Base-by-base conservation (phyloP, 192 early-diverging fungal genomes). In the Backusella westeae region DNA sequence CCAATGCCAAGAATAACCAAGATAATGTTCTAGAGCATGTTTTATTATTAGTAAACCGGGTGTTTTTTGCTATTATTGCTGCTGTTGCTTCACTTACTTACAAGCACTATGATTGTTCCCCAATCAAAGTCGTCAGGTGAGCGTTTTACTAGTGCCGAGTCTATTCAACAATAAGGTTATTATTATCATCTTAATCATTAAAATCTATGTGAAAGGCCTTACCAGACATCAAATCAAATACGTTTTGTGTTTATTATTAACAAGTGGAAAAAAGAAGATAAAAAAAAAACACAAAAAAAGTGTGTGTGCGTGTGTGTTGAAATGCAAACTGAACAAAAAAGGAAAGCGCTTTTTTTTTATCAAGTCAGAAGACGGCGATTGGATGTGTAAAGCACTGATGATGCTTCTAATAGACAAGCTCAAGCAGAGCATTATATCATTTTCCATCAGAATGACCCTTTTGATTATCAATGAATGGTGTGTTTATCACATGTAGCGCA, bases 71-170 rank as follows among this genome's bases (percentile, higher is more conserved):
- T 21, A 1, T 67, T 29, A 5, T 39, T 39, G 10, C 12, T 39
- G 8, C 38, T 39, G 32, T 12, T 39, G 10, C 38, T 12, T 39
- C 38, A 39, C 38, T 39, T 39, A n/a, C 65, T 75, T 67, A 75
- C 74, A 41, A 75, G 56, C 34, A 75, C 23, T 39, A 75, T 68
- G 29, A 65, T 75, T 3, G 63, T 34, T 39, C 63, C 63, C 63
- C 63, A 75, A 38, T 75, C 74, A 34, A 66, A 67, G 38, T 75
- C 74, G 32, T 67, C 63, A 34, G 74, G 65, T n/a, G 74, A 41
- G 5, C 65, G 70, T 44, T 71, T 71, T 26, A 39, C n/a, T 70
- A 70, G 12, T 38, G 23, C n/a, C 23, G 23, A 29, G 12, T 63
- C 56, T 63, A 63, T 9, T 23, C 42, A 44, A 14, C 42, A 44